Conservation (phyloP, 495 filamentous ascomycete genomes). For the Penicillium subrubescens region DNA sequence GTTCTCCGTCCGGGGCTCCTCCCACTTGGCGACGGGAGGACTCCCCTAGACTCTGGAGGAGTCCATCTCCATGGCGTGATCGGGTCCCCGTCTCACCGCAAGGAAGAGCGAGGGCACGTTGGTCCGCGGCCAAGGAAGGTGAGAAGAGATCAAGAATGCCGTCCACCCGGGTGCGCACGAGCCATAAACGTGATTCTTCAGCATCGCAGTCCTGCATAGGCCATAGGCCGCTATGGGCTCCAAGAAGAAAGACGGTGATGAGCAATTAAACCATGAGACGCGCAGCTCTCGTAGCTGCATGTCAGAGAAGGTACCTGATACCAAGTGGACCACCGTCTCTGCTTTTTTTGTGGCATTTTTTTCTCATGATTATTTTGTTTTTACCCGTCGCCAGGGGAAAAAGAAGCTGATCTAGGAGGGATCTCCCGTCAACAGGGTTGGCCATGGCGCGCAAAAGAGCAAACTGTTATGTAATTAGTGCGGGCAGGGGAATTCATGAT, state of each 20-base stretch:
- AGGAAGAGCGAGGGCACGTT: background rate
- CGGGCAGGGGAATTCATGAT: conserved; percentile 25
- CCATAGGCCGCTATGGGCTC: conserved; percentile 2
- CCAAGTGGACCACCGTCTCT: background rate
- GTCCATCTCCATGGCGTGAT: conserved; percentile 19
- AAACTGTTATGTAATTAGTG: conserved; percentile 46
- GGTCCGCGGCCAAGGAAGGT: conserved; percentile 6
- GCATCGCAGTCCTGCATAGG: background rate
- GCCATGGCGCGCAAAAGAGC: background rate
- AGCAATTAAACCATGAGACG: background rate
- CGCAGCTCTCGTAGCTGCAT: conserved; percentile 1
- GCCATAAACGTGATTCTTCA: conserved; percentile 9
- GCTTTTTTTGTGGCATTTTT: background rate
- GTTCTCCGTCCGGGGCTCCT: background rate
- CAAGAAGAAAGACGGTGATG: background rate
- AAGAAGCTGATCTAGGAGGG: background rate
- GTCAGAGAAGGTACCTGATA: background rate
- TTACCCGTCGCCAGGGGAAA: background rate
- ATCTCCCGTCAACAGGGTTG: conserved; percentile 6
- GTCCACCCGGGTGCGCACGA: conserved; percentile 10
- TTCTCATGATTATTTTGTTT: background rate
- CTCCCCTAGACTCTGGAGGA: background rate
- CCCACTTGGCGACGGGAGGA: background rate
- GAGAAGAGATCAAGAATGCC: conserved; percentile 1
- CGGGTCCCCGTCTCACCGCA: conserved; percentile 9